Conservation (phyloP, 176 grass and related monocot genomes). For the Cocos nucifera region DNA sequence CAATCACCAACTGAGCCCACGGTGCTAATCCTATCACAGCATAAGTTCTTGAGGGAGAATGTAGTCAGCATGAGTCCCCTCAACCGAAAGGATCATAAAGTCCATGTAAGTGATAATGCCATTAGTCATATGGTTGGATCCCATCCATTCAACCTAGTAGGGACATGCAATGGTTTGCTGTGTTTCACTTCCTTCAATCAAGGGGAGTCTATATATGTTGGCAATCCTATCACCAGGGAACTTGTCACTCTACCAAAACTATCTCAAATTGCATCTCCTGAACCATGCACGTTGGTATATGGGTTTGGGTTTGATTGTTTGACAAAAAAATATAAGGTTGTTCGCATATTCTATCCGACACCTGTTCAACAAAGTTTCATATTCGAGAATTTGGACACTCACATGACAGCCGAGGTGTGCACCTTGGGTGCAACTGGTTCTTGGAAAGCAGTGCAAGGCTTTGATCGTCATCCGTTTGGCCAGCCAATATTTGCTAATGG, state of each 20-base stretch:
- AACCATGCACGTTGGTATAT: neutral
- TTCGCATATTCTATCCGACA: neutral
- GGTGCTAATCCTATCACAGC: neutral
- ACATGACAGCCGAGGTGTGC: neutral
- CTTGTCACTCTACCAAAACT: neutral
- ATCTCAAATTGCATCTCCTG: neutral
- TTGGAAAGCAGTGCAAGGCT: neutral
- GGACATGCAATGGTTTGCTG: slow-evolving; percentile 6
- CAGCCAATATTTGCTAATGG: slow-evolving; percentile 6
- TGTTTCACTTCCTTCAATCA: slow-evolving; percentile 5
- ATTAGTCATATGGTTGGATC: slow-evolving; percentile 1
- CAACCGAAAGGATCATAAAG: neutral
- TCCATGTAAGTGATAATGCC: neutral
- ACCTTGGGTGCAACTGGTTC: neutral
- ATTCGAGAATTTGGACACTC: no score
- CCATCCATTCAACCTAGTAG: neutral
- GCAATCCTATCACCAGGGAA: slow-evolving; percentile 5
- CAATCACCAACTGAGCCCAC: neutral
- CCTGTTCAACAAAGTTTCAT: neutral
- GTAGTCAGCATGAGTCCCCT: neutral
- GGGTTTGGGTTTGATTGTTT: slow-evolving; percentile 8
- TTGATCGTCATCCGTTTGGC: neutral
- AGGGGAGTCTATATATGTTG: neutral
- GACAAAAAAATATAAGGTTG: slow-evolving; percentile 3
- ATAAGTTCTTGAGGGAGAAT: slow-evolving; percentile 2